A percentile compares a stretch with the other conserved stretches of the same genome.
Conservation (phyloP, 2,329 filamentous ascomycete genomes). For the Colletotrichum paranaense region DNA sequence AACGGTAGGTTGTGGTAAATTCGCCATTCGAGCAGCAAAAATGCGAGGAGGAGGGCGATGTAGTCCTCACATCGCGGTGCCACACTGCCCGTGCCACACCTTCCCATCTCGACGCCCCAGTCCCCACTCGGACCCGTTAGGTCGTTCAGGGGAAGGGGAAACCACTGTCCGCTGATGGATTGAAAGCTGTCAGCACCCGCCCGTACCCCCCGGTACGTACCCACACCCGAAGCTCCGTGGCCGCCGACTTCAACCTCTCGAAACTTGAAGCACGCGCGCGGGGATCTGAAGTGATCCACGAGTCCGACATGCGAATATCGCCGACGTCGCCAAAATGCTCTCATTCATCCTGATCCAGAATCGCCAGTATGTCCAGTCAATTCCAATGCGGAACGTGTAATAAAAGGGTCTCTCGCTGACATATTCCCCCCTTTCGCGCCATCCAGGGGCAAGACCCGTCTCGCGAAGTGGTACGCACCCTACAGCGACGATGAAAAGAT, state of each 20-base stretch:
- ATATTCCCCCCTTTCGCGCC: background rate
- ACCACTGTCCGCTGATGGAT: background rate
- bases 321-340: slow-evolving; percentile 58
- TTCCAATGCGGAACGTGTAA: background rate
- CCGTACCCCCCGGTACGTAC: slow-evolving; percentile 15
- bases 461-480: slow-evolving; percentile 99
- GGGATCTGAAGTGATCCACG: background rate
- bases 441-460: slow-evolving; percentile 91
- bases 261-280: slow-evolving; percentile 19
- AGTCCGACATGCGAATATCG: slow-evolving; percentile 23
- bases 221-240: slow-evolving; percentile 25
- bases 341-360: slow-evolving; percentile 90
- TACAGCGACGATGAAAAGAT: slow-evolving; percentile 99
- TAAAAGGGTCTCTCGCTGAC: slow-evolving; percentile 17
- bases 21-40: too few relatives aligned
- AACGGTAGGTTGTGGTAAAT: too few relatives aligned
- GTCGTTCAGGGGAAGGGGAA: background rate
- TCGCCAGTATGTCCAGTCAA: slow-evolving; percentile 68
- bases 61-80: too few relatives aligned
- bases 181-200: background rate
- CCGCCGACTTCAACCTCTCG: slow-evolving; percentile 29
- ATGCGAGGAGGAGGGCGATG: too few relatives aligned
- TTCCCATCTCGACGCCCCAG: too few relatives aligned
- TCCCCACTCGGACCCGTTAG: background rate
- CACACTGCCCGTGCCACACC: too few relatives aligned